phyloP scores from a whole-genome alignment of 257 asterid genomes.

The Fraxinus cuspidata region DNA sequence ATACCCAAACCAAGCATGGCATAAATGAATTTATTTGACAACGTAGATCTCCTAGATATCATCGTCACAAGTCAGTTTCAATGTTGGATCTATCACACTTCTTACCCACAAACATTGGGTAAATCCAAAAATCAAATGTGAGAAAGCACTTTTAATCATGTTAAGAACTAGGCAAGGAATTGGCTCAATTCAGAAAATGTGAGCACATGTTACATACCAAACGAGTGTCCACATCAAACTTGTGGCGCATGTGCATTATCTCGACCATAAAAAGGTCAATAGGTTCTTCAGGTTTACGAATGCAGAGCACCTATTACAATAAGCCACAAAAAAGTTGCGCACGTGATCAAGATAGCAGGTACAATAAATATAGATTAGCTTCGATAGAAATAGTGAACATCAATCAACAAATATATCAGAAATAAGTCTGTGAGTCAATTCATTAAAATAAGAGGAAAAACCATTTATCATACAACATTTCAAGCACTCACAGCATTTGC shows the following conservation, averaged over 20 bases:
- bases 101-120: background rate
- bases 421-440: background rate
- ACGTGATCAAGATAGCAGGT: background rate
- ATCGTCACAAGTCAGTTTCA: background rate
- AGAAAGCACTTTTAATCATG: background rate
- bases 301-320: constrained; percentile 79
- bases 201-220: constrained; percentile 55
- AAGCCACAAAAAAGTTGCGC: constrained; percentile 1
- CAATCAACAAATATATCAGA: background rate
- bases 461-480: background rate
- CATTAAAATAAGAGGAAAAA: constrained; percentile 6
- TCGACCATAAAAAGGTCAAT: constrained; percentile 99
- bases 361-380: background rate
- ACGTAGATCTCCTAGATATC: background rate
- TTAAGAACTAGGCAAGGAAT: constrained; percentile 11
- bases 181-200: constrained; percentile 2
- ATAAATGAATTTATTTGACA: background rate
- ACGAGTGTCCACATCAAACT: constrained; percentile 96
- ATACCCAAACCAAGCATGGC: background rate
- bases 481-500: constrained; percentile 75
- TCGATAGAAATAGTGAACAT: background rate
- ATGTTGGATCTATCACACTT: background rate
- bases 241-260: constrained; percentile 99
- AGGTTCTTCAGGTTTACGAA: constrained; percentile 89
- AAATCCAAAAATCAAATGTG: constrained; percentile 12